Evolutionary conservation across 2,329 filamentous ascomycete genomes (phyloP).

Genomic region (Pyrenophora graminea): DNA sequence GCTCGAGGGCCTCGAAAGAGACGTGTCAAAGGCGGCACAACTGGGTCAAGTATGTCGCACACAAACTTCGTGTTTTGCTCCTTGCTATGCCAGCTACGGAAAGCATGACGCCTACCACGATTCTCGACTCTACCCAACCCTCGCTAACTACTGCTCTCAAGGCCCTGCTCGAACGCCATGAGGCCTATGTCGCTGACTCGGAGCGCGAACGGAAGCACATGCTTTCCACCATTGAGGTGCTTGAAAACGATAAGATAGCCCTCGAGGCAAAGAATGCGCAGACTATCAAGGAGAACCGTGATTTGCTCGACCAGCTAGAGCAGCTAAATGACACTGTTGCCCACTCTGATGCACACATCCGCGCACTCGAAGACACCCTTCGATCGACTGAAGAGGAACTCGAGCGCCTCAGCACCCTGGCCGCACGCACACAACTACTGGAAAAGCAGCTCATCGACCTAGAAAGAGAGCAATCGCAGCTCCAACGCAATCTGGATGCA

Average conservation of each 20-base stretch:
- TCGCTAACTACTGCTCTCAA: slow-evolving; percentile 73
- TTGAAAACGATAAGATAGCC: slow-evolving; percentile 71
- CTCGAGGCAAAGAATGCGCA: slow-evolving; percentile 77
- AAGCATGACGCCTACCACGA: too few relatives aligned
- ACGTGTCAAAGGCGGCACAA: slow-evolving; percentile 82
- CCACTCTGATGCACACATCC: slow-evolving; percentile 80
- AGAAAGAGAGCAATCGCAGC: slow-evolving; percentile 76
- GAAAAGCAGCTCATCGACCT: slow-evolving; percentile 79
- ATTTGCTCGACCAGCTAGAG: slow-evolving; percentile 82
- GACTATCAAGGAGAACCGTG: slow-evolving; percentile 81
- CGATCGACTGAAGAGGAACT: slow-evolving; percentile 78
- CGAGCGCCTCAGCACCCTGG: slow-evolving; percentile 73
- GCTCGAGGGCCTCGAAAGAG: slow-evolving; percentile 80
- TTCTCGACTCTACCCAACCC: slow-evolving; percentile 1
- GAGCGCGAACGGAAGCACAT: slow-evolving; percentile 81
- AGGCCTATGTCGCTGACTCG: slow-evolving; percentile 90
- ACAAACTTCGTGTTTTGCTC: slow-evolving; percentile 8
- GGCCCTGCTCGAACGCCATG: slow-evolving; percentile 89
- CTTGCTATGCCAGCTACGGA: neutral
- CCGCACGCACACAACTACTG: slow-evolving; percentile 73
- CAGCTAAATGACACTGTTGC: slow-evolving; percentile 75
- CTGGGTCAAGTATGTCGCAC: slow-evolving; percentile 78
- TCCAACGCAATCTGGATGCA: slow-evolving; percentile 69
- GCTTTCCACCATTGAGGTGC: slow-evolving; percentile 70
- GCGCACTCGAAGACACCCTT: slow-evolving; percentile 74